Conservation (phyloP, 2,329 filamentous ascomycete genomes). For the Paramyrothecium roridum region DNA sequence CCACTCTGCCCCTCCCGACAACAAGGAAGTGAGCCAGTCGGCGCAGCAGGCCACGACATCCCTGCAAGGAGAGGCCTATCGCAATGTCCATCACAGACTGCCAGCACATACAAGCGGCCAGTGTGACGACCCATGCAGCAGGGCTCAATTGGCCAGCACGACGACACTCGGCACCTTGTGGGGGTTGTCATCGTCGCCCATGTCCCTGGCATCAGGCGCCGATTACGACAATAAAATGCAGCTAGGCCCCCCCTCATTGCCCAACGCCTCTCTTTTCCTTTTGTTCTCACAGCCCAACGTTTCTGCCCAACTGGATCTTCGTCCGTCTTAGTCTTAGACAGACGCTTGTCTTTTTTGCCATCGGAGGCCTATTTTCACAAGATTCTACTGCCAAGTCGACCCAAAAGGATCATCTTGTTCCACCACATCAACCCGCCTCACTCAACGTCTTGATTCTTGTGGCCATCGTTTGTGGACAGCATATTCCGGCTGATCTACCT, state of each 20-base stretch:
- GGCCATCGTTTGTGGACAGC: background rate
- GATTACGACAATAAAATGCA: constrained; percentile 32
- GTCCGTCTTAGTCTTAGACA: background rate
- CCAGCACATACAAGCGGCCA: constrained; percentile 47
- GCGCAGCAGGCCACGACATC: constrained; percentile 24
- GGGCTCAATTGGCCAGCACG: constrained; percentile 5
- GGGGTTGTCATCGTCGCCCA: background rate
- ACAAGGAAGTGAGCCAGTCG: constrained; percentile 37
- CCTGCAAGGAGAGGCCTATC: constrained; percentile 20
- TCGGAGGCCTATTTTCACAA: background rate
- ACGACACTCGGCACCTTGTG: background rate
- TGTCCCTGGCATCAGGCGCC: background rate
- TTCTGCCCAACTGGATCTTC: constrained; percentile 17
- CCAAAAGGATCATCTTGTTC: background rate
- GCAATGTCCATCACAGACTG: constrained; percentile 29
- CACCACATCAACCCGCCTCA: background rate
- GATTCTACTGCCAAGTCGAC: background rate
- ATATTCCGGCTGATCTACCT: background rate
- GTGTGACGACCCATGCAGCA: constrained; percentile 37
- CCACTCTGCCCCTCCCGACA: constrained; percentile 32
- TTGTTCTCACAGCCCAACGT: constrained; percentile 32
- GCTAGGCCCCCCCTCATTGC: constrained; percentile 32
- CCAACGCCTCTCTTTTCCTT: constrained; percentile 29
- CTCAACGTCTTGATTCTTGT: background rate
- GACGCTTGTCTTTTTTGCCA: background rate